Conservation (phyloP, 495 filamentous ascomycete genomes). For the Lasiosphaeris hirsuta region DNA sequence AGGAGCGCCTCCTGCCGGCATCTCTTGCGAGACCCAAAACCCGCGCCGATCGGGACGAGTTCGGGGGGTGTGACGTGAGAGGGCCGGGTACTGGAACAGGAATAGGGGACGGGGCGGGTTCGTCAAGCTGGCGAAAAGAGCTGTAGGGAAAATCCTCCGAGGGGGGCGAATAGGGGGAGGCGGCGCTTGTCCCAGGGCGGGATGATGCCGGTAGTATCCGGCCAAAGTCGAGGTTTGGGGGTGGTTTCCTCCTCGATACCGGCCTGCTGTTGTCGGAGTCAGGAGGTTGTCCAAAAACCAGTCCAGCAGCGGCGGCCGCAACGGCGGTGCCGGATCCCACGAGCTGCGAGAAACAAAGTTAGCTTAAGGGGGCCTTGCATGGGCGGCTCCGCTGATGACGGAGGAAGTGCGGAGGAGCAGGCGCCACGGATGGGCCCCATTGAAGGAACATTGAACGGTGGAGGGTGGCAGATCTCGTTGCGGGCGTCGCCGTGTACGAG, state of each 20-base stretch:
- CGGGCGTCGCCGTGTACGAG: slow-evolving; percentile 4
- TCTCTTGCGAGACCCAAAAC: slow-evolving; percentile 30
- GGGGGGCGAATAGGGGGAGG: slow-evolving; percentile 26
- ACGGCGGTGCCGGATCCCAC: slow-evolving; percentile 58
- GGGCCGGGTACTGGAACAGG: slow-evolving; percentile 12
- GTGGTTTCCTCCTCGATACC: slow-evolving; percentile 41
- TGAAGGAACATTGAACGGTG: background rate
- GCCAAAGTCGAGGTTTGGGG: slow-evolving; percentile 36
- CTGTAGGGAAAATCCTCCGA: slow-evolving; percentile 35
- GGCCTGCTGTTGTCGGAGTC: slow-evolving; percentile 31
- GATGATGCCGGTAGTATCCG: slow-evolving; percentile 35
- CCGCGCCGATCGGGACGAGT: slow-evolving; percentile 26
- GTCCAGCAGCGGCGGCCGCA: slow-evolving; percentile 54
- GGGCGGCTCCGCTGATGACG: background rate
- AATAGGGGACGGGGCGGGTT: slow-evolving; percentile 6
- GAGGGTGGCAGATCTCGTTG: background rate
- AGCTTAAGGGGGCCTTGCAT: slow-evolving; percentile 9
- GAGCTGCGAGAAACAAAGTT: slow-evolving; percentile 38
- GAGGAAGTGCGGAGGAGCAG: background rate
- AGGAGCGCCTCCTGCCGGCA: slow-evolving; percentile 39
- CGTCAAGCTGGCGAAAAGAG: slow-evolving; percentile 26
- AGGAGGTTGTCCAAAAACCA: slow-evolving; percentile 51
- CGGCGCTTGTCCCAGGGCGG: slow-evolving; percentile 40
- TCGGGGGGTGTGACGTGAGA: slow-evolving; percentile 31
- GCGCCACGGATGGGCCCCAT: background rate